Evolutionary conservation across 352 stramenopile genomes (phyloP).

Genomic region (Ophiocytium majus): DNA sequence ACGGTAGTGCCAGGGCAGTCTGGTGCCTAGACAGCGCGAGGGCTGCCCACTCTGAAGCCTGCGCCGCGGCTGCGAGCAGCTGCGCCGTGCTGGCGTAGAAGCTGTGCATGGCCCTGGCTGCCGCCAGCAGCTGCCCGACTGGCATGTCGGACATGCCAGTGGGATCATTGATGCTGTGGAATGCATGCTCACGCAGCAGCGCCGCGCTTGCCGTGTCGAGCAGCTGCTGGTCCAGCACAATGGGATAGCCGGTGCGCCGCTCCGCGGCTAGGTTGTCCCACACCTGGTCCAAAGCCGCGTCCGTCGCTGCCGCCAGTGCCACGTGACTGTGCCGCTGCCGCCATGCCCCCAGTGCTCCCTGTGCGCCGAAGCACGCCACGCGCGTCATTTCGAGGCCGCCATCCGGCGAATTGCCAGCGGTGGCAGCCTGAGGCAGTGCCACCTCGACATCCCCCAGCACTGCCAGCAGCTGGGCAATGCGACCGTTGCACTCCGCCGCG

Average conservation of each 20-base stretch:
- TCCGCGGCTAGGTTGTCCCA: background rate
- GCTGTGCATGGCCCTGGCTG: background rate
- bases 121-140: background rate
- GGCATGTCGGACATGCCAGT: background rate
- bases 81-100: background rate
- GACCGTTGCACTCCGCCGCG: background rate
- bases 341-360: background rate
- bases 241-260: background rate
- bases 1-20: background rate
- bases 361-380: background rate
- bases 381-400: background rate
- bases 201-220: background rate
- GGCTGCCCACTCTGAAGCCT: background rate
- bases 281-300: background rate
- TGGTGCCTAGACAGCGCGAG: background rate
- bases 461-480: background rate
- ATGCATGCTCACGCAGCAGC: background rate
- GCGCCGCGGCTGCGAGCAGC: background rate
- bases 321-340: background rate
- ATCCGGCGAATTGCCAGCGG: background rate
- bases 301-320: background rate
- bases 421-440: background rate
- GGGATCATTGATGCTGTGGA: background rate
- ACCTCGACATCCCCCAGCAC: background rate
- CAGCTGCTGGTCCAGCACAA: background rate